Conservation (phyloP, 345 rosid species). For the Brassica nigra region DNA sequence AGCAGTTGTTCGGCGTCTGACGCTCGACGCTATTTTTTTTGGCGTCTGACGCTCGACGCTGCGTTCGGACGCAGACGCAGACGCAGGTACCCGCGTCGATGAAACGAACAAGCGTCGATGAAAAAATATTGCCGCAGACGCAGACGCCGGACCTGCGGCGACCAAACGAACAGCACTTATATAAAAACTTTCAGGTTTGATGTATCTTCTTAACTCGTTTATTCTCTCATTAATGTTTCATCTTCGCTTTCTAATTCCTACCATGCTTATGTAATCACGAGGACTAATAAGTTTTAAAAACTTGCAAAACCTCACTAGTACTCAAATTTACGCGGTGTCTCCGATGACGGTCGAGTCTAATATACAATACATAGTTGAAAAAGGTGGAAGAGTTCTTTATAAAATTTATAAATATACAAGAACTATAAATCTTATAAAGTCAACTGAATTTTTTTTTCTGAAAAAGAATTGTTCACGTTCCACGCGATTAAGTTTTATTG, state of each 20-base stretch:
- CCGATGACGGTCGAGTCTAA: slow-evolving; percentile 11
- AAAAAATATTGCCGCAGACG: no score
- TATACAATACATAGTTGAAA: not conserved
- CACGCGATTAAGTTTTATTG: not conserved
- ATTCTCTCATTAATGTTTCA: not conserved
- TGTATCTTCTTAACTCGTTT: not conserved
- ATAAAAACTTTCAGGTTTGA: not conserved
- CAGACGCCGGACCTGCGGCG: no score
- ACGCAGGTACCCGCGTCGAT: no score
- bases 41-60: no score
- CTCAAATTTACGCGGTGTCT: slow-evolving; percentile 25
- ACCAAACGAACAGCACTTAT: no score
- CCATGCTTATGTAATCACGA: slow-evolving; percentile 12
- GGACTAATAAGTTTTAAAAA: not conserved
- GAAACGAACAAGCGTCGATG: no score
- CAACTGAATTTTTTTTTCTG: not conserved
- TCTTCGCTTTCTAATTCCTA: not conserved
- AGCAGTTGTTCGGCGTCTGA: no score
- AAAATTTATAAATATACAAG: not conserved
- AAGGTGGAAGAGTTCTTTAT: not conserved
- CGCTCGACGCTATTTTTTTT: no score
- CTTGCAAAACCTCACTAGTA: not conserved
- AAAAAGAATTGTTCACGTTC: not conserved
- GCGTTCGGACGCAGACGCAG: no score
- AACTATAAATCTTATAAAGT: not conserved